These are phyloP conservation scores for Ogataea nitratoaversa DNA, from an alignment of 805 yeast species.

Conservation along the genomic window DNA sequence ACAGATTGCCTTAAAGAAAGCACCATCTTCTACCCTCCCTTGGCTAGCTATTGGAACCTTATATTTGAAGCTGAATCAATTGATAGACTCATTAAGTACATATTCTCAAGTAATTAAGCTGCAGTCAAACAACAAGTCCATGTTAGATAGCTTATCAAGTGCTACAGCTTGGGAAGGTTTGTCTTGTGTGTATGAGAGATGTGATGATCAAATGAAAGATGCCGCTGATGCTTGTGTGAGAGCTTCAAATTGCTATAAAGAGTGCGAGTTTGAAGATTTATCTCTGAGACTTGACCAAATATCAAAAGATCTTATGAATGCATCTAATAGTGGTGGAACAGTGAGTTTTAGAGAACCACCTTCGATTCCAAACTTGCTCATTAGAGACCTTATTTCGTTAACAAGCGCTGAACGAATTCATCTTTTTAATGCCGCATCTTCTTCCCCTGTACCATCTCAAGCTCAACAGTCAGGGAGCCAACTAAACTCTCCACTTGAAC, in stretches of 20 bases:
- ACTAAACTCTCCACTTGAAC: background rate
- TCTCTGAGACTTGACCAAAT: conserved; percentile 41
- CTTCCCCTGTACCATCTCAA: too few relatives aligned
- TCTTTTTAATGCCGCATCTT: conserved; percentile 10
- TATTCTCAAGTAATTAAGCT: conserved; percentile 60
- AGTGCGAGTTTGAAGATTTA: conserved; percentile 40
- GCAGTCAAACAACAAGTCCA: conserved; percentile 42
- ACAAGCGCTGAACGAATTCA: conserved; percentile 39
- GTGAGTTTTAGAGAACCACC: conserved; percentile 46
- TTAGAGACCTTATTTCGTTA: conserved; percentile 40
- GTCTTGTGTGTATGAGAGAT: conserved; percentile 57
- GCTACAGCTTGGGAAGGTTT: conserved; percentile 67
- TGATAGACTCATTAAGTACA: conserved; percentile 64
- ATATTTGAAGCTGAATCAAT: conserved; percentile 53
- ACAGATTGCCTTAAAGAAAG: conserved; percentile 50
- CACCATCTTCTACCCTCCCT: conserved; percentile 51
- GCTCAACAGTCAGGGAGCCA: background rate
- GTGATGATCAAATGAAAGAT: conserved; percentile 56
- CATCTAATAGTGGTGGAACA: conserved; percentile 40
- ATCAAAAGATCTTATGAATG: conserved; percentile 38
- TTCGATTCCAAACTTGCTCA: conserved; percentile 40
- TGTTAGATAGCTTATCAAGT: conserved; percentile 27
- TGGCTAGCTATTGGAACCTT: conserved; percentile 67
- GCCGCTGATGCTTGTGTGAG: conserved; percentile 57
- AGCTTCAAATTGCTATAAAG: conserved; percentile 46